These are phyloP conservation scores for Fonsecaea nubica DNA, from an alignment of 2,329 filamentous ascomycete genomes.

Conservation along the genomic window DNA sequence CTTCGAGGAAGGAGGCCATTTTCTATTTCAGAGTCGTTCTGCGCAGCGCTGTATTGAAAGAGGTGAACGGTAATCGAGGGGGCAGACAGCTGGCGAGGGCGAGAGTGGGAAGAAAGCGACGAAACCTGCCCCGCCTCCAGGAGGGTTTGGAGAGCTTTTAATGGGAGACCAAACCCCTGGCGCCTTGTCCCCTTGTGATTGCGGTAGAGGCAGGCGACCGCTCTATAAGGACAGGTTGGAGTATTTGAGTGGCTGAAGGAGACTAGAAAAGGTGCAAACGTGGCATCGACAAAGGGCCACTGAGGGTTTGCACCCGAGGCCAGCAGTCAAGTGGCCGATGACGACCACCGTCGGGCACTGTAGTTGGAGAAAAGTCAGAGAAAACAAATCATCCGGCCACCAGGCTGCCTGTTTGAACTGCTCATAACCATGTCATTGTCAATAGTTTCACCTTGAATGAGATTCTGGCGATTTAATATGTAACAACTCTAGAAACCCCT, in stretches of 20 bases:
- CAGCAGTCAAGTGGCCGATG: conserved; percentile 10
- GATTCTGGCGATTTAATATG: not conserved
- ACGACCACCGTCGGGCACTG: conserved; percentile 10
- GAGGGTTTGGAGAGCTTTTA: conserved; percentile 25
- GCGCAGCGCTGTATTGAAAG: conserved; percentile 6
- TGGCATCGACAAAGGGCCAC: conserved; percentile 23
- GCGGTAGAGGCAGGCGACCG: conserved; percentile 15
- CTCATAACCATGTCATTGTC: not conserved
- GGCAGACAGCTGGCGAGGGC: conserved; percentile 8
- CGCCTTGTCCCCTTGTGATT: conserved; percentile 9
- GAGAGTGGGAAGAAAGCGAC: conserved; percentile 24
- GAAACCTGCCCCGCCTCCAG: conserved; percentile 25
- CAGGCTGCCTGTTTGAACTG: not conserved
- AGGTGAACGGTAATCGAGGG: not conserved
- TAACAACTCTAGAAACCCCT: not conserved
- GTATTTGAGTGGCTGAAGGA: conserved; percentile 22
- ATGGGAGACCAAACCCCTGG: conserved; percentile 9
- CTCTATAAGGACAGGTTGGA: conserved; percentile 24
- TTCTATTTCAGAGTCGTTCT: conserved; percentile 13
- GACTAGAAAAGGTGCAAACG: conserved; percentile 18
- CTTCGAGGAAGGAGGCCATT: conserved; percentile 66
- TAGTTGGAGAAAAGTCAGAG: conserved; percentile 13
- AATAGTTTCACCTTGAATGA: not conserved
- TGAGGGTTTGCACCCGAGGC: conserved; percentile 3
- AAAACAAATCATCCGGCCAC: conserved; percentile 13